Percentiles rank a stretch among this genome's conserved stretches.
Evolutionary conservation across 225 moss, liverwort and hornwort species (phyloP).

Genomic region (Thuidium tamariscinum): DNA sequence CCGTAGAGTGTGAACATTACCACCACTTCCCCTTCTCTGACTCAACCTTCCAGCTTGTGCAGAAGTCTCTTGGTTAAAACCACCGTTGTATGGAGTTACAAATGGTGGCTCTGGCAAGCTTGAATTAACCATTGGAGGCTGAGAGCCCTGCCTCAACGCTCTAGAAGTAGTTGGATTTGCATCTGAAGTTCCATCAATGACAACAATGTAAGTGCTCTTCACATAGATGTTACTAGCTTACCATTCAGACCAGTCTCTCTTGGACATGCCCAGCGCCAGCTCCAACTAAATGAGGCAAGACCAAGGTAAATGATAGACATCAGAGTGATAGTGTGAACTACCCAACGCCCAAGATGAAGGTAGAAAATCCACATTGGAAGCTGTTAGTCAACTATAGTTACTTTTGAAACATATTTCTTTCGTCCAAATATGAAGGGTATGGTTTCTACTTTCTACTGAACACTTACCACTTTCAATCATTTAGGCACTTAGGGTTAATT

Average conservation of each 20-base stretch:
- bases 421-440: neutral
- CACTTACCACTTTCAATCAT: neutral
- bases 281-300: neutral
- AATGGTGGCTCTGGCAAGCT: slow-evolving; percentile 28
- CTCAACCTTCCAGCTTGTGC: slow-evolving; percentile 31
- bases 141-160: slow-evolving; percentile 26
- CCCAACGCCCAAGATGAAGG: neutral
- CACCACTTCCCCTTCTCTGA: slow-evolving; percentile 49
- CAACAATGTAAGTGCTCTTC: neutral
- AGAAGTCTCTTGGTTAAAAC: slow-evolving; percentile 13
- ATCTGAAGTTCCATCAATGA: slow-evolving; percentile 10
- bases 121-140: slow-evolving; percentile 22
- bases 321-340: neutral
- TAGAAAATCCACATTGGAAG: neutral
- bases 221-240: neutral
- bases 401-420: neutral
- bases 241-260: neutral
- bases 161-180: slow-evolving; percentile 6
- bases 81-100: slow-evolving; percentile 17
- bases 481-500: neutral
- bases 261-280: neutral
- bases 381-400: neutral
- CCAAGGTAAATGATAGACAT: neutral
- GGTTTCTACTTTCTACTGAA: neutral
- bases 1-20: slow-evolving; percentile 46